Evolutionary conservation across 495 filamentous ascomycete species (phyloP).

Genomic region (Penicillium subrubescens): DNA sequence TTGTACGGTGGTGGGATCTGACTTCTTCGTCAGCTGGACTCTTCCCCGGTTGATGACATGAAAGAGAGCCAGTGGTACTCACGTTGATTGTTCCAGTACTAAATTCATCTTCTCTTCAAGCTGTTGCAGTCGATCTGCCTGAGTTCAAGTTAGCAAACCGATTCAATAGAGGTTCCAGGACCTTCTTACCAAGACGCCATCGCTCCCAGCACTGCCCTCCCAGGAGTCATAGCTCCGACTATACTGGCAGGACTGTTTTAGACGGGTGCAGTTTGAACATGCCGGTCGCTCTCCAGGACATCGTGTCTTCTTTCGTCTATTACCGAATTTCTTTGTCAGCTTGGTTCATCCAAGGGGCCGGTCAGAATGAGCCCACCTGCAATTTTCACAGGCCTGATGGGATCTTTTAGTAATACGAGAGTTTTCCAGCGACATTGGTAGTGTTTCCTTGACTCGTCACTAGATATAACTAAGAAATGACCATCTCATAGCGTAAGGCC

Average conservation of each 20-base stretch:
- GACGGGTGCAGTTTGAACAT: constrained; percentile 45
- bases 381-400: constrained; percentile 45
- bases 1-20: constrained; percentile 17
- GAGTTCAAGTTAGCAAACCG: constrained; percentile 2
- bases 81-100: constrained; percentile 38
- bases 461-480: background rate
- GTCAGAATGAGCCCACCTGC: constrained; percentile 29
- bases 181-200: constrained; percentile 26
- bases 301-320: constrained; percentile 47
- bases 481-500: background rate
- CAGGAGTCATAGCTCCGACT: constrained; percentile 19
- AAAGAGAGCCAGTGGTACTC: background rate
- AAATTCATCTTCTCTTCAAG: constrained; percentile 47
- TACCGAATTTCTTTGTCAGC: background rate
- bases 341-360: too few species aligned
- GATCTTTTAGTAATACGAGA: constrained; percentile 26
- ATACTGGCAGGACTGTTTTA: constrained; percentile 44
- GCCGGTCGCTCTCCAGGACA: constrained; percentile 48
- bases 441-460: background rate
- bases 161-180: too few species aligned
- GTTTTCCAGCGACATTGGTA: constrained; percentile 10
- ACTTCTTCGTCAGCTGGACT: constrained; percentile 17
- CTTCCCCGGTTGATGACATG: background rate
- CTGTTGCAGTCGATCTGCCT: constrained; percentile 45
- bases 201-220: constrained; percentile 14